phyloP scores from a whole-genome alignment of 495 filamentous ascomycete species.

The Trichoderma asperelloides region DNA sequence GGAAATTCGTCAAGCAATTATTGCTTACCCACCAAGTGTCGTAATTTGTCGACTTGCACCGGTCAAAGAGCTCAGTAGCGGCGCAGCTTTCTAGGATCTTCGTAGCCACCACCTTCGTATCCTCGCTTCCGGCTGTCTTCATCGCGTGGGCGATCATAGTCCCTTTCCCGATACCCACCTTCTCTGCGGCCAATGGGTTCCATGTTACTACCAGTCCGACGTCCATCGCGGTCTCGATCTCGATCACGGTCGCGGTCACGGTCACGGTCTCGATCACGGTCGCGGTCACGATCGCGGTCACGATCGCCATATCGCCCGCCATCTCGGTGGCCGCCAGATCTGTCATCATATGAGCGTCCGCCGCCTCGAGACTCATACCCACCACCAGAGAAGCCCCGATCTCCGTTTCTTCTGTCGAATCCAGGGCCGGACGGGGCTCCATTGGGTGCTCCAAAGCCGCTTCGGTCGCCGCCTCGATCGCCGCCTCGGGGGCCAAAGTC shows the following conservation, averaged over 20 bases:
- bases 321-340: constrained; percentile 30
- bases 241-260: constrained; percentile 29
- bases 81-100: constrained; percentile 70
- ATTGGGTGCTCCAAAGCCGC: constrained; percentile 48
- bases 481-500: constrained; percentile 22
- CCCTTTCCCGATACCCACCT: constrained; percentile 32
- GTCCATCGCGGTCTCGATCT: constrained; percentile 35
- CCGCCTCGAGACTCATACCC: constrained; percentile 51
- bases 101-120: constrained; percentile 59
- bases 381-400: constrained; percentile 38
- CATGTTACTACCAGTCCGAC: constrained; percentile 56
- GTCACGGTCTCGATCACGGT: constrained; percentile 51
- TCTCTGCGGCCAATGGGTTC: constrained; percentile 55
- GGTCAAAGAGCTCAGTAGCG: constrained; percentile 51
- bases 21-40: constrained; percentile 31
- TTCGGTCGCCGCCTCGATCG: constrained; percentile 24
- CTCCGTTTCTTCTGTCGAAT: constrained; percentile 45
- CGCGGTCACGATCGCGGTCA: constrained; percentile 51
- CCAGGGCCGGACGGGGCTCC: constrained; percentile 78
- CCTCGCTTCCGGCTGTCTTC: constrained; percentile 54
- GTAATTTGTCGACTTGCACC: constrained; percentile 20
- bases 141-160: constrained; percentile 34
- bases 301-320: constrained; percentile 54
- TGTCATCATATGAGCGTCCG: constrained; percentile 54
- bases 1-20: constrained; percentile 20